These are phyloP conservation scores for Bretziella fagacearum DNA, from an alignment of 2,329 filamentous ascomycete genomes.

Conservation along the genomic window DNA sequence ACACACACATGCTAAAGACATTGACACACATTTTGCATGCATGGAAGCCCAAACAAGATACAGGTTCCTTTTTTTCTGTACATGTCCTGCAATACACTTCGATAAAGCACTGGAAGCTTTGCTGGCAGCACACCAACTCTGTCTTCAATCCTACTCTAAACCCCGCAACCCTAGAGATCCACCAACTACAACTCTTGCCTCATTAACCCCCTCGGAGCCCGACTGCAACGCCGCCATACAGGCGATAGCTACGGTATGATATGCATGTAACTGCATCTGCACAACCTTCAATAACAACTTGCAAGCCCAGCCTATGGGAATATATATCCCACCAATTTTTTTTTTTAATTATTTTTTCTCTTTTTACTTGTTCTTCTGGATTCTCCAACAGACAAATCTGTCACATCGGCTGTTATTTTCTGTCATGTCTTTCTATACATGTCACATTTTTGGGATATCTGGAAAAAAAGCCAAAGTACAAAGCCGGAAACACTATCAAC, in stretches of 20 bases:
- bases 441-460: too few relatives aligned
- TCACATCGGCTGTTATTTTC: neutral
- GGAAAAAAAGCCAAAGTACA: too few relatives aligned
- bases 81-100: neutral
- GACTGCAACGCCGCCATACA: neutral
- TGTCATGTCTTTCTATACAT: neutral
- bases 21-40: neutral
- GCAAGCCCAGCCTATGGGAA: neutral
- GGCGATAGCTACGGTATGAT: neutral
- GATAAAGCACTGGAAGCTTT: neutral
- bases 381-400: neutral
- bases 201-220: too few relatives aligned
- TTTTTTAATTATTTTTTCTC: neutral
- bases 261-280: neutral
- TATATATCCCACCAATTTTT: neutral
- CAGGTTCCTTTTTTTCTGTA: neutral
- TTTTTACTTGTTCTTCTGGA: neutral
- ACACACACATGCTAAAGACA: too few relatives aligned
- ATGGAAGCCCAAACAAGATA: neutral
- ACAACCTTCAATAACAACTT: too few relatives aligned
- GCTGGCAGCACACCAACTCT: neutral
- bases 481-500: neutral
- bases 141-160: neutral
- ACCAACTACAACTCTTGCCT: neutral
- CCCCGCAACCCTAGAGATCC: neutral